Evolutionary conservation across 352 stramenopile genomes (phyloP).

Genomic region (Globisporangium polare): DNA sequence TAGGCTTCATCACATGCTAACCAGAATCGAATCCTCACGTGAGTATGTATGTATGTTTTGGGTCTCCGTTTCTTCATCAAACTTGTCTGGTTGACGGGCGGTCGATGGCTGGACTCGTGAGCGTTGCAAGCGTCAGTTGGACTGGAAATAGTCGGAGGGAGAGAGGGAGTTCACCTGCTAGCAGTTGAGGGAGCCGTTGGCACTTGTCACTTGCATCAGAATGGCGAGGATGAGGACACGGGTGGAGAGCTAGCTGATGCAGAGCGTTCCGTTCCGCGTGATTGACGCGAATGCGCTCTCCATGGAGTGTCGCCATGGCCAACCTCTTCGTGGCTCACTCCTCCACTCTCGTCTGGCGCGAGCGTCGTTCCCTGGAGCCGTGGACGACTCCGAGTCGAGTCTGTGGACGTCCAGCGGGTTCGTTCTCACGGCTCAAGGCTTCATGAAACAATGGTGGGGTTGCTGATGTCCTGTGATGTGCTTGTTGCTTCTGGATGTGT

Average conservation of each 20-base stretch:
- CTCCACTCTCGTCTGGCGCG: neutral
- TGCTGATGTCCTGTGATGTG: neutral
- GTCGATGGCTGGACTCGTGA: too few relatives aligned
- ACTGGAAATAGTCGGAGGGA: neutral
- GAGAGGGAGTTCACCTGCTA: too few relatives aligned
- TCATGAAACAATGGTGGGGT: neutral
- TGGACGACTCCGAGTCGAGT: neutral
- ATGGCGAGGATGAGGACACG: too few relatives aligned
- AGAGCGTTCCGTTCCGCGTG: constrained; percentile 16
- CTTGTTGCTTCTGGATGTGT: neutral
- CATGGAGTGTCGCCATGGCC: neutral
- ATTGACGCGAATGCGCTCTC: constrained; percentile 9
- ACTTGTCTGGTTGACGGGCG: too few relatives aligned
- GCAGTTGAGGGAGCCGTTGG: too few relatives aligned
- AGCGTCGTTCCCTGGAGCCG: constrained; percentile 1
- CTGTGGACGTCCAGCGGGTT: constrained; percentile 16
- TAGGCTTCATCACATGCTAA: neutral
- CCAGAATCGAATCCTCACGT: neutral
- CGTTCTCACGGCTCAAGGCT: neutral
- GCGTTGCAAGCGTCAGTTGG: too few relatives aligned
- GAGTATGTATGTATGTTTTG: too few relatives aligned
- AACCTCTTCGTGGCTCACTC: too few relatives aligned
- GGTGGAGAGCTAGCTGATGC: constrained; percentile 3
- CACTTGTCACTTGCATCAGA: too few relatives aligned
- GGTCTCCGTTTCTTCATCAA: too few relatives aligned